Conservation (phyloP, 768 basidiomycete genomes). For the Boletales sp. region DNA sequence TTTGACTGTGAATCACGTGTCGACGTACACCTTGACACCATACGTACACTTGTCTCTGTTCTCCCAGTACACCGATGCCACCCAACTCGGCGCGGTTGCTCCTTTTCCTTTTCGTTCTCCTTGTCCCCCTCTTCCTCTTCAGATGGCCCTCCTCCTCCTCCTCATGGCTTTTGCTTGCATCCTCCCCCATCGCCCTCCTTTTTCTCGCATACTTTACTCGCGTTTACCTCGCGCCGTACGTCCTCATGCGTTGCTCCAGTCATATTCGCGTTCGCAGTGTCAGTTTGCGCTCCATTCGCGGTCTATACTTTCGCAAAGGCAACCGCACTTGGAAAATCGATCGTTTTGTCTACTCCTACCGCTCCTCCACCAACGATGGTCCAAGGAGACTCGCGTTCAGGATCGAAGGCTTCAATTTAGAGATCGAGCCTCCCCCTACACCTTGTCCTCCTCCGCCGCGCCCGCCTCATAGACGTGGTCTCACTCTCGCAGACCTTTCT, state of each 20-base stretch:
- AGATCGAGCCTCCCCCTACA: conserved; percentile 32
- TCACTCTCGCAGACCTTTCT: conserved; percentile 40
- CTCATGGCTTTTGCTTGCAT: conserved; percentile 40
- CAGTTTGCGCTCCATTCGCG: conserved; percentile 74
- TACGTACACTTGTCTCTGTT: no score
- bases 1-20: conserved; percentile 10
- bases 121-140: conserved; percentile 11
- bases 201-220: conserved; percentile 58
- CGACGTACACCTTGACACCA: not conserved
- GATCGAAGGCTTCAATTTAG: conserved; percentile 58
- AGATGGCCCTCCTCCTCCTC: conserved; percentile 19
- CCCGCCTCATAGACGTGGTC: conserved; percentile 34
- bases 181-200: conserved; percentile 50
- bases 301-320: conserved; percentile 63
- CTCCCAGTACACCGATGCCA: not conserved
- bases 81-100: conserved; percentile 4
- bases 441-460: conserved; percentile 17
- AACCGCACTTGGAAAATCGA: conserved; percentile 57
- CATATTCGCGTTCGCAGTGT: conserved; percentile 68
- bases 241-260: conserved; percentile 54
- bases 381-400: conserved; percentile 59
- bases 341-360: conserved; percentile 59
- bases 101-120: conserved; percentile 11
- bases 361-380: conserved; percentile 42
- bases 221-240: conserved; percentile 63